Evolutionary conservation across 192 early-diverging fungal genomes (phyloP).

Genomic region (Oehlia diaphana): DNA sequence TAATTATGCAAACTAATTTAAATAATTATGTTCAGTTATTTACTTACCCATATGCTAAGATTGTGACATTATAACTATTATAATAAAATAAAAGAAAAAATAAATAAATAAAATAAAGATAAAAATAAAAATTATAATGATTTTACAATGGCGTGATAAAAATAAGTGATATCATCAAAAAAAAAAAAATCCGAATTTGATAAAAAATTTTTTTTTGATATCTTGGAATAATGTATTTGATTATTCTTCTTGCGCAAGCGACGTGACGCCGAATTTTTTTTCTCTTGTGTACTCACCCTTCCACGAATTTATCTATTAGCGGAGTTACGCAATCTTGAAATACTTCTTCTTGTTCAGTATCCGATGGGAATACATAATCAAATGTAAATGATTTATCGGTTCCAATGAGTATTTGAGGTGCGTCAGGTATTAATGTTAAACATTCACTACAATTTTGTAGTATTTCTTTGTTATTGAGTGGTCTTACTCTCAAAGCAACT

Average conservation of each 20-base stretch:
- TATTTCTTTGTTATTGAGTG: slow-evolving; percentile 72
- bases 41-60: slow-evolving; percentile 82
- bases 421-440: slow-evolving; percentile 54
- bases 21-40: too few relatives aligned
- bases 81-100: background rate
- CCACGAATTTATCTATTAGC: slow-evolving; percentile 66
- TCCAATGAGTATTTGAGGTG: slow-evolving; percentile 65
- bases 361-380: slow-evolving; percentile 65
- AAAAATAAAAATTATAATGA: too few relatives aligned
- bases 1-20: too few relatives aligned
- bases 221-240: too few relatives aligned
- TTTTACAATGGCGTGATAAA: background rate
- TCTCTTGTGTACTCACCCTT: slow-evolving; percentile 55
- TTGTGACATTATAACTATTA: slow-evolving; percentile 87
- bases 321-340: slow-evolving; percentile 60
- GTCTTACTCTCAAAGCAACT: slow-evolving; percentile 80
- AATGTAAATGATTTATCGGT: slow-evolving; percentile 67
- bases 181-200: too few relatives aligned
- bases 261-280: too few relatives aligned
- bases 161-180: background rate
- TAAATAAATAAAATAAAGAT: too few relatives aligned
- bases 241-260: too few relatives aligned
- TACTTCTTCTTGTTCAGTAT: slow-evolving; percentile 52
- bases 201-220: too few relatives aligned
- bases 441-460: slow-evolving; percentile 62